Evolutionary conservation across 225 moss, liverwort and hornwort genomes (phyloP).

Genomic region (Neckera pumila): DNA sequence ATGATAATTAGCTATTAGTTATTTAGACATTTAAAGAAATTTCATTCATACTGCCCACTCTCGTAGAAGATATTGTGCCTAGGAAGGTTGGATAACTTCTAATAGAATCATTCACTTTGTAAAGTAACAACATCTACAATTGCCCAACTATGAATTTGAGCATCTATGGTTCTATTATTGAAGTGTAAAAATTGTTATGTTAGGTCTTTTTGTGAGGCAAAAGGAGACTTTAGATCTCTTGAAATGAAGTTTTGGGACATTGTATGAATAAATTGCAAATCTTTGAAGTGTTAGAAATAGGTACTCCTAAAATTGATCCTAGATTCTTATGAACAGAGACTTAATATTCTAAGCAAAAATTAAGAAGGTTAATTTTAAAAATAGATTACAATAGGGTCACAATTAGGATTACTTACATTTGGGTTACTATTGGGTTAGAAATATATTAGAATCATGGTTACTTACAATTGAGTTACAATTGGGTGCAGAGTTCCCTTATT

Average conservation of each 20-base stretch:
- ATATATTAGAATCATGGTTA: not conserved
- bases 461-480: not conserved
- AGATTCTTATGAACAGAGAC: accelerated
- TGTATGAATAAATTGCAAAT: not conserved
- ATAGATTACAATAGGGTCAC: not conserved
- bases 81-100: too few relatives aligned
- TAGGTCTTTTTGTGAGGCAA: accelerated
- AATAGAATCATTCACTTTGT: not conserved
- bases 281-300: too few relatives aligned
- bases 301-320: accelerated
- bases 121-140: not conserved
- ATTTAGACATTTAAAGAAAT: not conserved
- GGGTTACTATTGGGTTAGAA: accelerated
- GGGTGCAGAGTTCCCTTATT: too few relatives aligned
- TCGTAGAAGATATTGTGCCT: too few relatives aligned
- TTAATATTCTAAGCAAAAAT: not conserved
- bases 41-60: not conserved
- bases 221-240: not conserved
- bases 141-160: too few relatives aligned
- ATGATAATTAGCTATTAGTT: too few relatives aligned
- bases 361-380: accelerated
- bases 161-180: too few relatives aligned
- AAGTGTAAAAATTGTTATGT: accelerated
- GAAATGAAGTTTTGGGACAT: accelerated
- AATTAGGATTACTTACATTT: not conserved